Evolutionary conservation across 2,329 filamentous ascomycete genomes (phyloP).

Genomic region (Lomentospora prolificans): DNA sequence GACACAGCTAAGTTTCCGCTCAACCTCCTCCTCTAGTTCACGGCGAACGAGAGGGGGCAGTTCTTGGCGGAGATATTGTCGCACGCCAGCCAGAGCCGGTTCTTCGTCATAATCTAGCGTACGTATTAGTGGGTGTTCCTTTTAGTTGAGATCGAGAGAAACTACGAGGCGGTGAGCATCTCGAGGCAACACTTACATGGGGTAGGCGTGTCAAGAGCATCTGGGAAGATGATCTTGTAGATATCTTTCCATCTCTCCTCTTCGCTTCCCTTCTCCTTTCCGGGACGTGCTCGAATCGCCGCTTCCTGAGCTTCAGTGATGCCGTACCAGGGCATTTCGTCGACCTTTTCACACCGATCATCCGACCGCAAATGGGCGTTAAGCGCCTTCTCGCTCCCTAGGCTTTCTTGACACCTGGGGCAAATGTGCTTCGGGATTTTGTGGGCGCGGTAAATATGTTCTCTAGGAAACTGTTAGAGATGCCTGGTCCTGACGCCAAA

Average conservation of each 20-base stretch:
- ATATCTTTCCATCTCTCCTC: constrained; percentile 5
- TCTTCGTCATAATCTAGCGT: neutral
- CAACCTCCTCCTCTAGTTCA: constrained; percentile 4
- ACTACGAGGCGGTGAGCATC: neutral
- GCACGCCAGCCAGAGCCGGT: neutral
- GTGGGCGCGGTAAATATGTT: constrained; percentile 5
- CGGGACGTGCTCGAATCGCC: neutral
- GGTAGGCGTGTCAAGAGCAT: neutral
- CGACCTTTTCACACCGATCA: neutral
- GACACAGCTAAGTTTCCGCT: neutral
- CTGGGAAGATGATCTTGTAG: constrained; percentile 7
- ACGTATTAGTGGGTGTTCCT: neutral
- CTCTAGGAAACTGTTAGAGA: neutral
- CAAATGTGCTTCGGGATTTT: constrained; percentile 1
- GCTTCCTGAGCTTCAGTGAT: neutral
- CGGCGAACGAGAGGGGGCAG: neutral
- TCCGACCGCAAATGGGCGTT: neutral
- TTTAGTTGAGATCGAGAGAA: neutral
- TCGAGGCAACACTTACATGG: constrained; percentile 4
- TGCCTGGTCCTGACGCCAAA: neutral
- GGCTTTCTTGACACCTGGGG: neutral
- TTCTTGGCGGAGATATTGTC: neutral
- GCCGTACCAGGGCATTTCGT: neutral
- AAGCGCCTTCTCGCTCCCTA: neutral
- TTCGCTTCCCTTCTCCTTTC: neutral